phyloP scores from a whole-genome alignment of 768 basidiomycete genomes.

The Tremella mesenterica region DNA sequence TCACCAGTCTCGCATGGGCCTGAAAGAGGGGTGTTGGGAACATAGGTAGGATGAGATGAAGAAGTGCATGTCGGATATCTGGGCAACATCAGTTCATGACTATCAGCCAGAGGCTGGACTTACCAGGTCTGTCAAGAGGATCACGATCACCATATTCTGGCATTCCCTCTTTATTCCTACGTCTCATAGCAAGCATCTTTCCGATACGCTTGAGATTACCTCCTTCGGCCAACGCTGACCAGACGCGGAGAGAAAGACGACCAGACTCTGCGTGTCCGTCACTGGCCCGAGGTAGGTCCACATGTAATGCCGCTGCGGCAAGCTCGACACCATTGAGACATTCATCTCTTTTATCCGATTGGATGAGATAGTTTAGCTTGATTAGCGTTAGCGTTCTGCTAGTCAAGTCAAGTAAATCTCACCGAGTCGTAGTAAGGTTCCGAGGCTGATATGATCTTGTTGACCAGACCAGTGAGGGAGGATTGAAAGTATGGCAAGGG shows the following conservation, averaged over 20 bases:
- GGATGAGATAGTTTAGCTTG: slow-evolving; percentile 38
- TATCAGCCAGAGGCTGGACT: slow-evolving; percentile 1
- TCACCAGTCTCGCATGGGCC: slow-evolving; percentile 29
- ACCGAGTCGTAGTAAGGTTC: slow-evolving; percentile 33
- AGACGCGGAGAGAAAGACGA: slow-evolving; percentile 23
- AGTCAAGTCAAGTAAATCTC: not conserved
- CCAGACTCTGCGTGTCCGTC: slow-evolving; percentile 13
- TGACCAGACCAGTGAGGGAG: slow-evolving; percentile 26
- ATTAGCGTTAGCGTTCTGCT: slow-evolving; percentile 1
- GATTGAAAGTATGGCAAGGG: slow-evolving; percentile 41
- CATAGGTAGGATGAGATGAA: slow-evolving; percentile 33
- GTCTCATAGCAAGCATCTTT: slow-evolving; percentile 38
- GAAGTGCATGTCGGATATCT: slow-evolving; percentile 40
- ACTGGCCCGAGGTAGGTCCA: slow-evolving; percentile 23
- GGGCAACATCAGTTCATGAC: not conserved
- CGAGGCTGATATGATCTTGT: slow-evolving; percentile 24
- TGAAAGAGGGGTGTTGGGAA: slow-evolving; percentile 32
- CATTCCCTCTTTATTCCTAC: slow-evolving; percentile 31
- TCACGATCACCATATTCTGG: slow-evolving; percentile 32
- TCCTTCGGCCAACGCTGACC: slow-evolving; percentile 34
- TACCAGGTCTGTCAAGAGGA: slow-evolving; percentile 41
- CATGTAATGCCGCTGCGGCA: slow-evolving; percentile 26
- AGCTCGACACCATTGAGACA: slow-evolving; percentile 32
- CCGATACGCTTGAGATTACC: slow-evolving; percentile 33
- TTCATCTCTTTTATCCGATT: slow-evolving; percentile 38